A percentile compares a stretch with the other conserved stretches of the same genome.
These are phyloP conservation scores for Agaricales sp. DNA, from an alignment of 1,284 basidiomycete genomes.

Conservation along the genomic window DNA sequence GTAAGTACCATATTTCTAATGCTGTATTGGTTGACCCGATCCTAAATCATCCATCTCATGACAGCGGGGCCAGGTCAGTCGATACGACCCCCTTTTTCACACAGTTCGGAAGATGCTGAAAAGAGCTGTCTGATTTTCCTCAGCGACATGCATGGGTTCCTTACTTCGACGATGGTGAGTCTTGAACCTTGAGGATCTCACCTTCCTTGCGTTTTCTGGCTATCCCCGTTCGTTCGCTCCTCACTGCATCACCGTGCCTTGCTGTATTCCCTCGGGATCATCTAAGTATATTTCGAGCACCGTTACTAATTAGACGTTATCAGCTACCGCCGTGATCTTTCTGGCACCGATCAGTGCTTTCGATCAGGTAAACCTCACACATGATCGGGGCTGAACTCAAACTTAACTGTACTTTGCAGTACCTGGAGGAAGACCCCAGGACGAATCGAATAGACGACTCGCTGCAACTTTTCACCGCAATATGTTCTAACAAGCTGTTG, in stretches of 20 bases:
- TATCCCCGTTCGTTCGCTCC: no score
- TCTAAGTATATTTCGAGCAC: conserved; percentile 3
- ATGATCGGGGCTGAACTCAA: conserved; percentile 8
- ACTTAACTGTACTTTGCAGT: conserved; percentile 29
- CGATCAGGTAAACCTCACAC: conserved; percentile 46
- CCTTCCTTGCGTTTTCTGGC: conserved; percentile 12
- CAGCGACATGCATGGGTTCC: conserved; percentile 73
- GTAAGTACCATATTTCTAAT: conserved; percentile 31
- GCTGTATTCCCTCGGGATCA: no score
- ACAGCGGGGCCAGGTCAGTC: conserved; percentile 43
- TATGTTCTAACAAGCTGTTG: conserved; percentile 66
- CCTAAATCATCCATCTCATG: conserved; percentile 10
- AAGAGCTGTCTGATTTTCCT: conserved; percentile 1
- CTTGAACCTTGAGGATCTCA: conserved; percentile 17
- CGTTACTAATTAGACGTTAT: no score
- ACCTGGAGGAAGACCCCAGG: conserved; percentile 68
- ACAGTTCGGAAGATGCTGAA: conserved; percentile 3
- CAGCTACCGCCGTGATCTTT: conserved; percentile 67
- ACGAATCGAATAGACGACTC: conserved; percentile 76
- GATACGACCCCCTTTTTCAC: not conserved
- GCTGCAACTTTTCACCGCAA: conserved; percentile 60
- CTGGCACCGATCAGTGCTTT: conserved; percentile 74
- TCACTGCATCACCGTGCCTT: no score
- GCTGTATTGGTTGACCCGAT: no score
- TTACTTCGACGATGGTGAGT: conserved; percentile 72